These are phyloP conservation scores for Coriolopsis trogii DNA, from an alignment of 1,284 basidiomycete species.

Conservation along the genomic window DNA sequence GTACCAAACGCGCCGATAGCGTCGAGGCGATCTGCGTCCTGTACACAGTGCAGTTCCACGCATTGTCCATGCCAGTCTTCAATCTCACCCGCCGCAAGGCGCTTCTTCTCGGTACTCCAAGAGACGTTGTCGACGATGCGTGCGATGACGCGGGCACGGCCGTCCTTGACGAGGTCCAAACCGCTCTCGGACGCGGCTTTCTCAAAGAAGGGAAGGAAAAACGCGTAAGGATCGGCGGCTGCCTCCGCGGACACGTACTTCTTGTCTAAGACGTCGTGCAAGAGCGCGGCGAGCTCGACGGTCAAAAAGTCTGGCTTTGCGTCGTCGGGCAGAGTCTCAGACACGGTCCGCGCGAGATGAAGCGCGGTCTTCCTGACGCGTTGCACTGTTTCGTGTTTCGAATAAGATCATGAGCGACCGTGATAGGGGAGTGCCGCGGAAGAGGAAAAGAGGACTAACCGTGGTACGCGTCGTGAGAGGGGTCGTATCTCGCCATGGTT, in stretches of 20 bases:
- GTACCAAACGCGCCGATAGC: constrained; percentile 93
- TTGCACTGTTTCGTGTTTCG: constrained; percentile 55
- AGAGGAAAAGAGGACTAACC: constrained; percentile 48
- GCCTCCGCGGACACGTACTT: constrained; percentile 73
- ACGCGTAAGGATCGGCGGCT: constrained; percentile 62
- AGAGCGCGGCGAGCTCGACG: constrained; percentile 82
- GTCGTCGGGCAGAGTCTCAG: constrained; percentile 27
- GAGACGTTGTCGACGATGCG: constrained; percentile 82
- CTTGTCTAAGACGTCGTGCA: constrained; percentile 89
- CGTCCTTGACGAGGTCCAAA: constrained; percentile 61
- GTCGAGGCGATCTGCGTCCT: constrained; percentile 92
- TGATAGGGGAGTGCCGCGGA: neutral
- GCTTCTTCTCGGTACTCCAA: constrained; percentile 84
- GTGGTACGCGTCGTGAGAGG: constrained; percentile 89
- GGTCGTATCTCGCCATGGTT: constrained; percentile 85
- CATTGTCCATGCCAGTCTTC: constrained; percentile 78
- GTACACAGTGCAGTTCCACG: constrained; percentile 85
- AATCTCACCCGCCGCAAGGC: constrained; percentile 57
- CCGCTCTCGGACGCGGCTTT: constrained; percentile 41
- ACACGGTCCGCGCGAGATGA: constrained; percentile 57
- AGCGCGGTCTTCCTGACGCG: constrained; percentile 82
- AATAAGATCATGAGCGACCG: constrained; percentile 1
- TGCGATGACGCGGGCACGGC: constrained; percentile 57
- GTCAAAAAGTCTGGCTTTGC: constrained; percentile 65
- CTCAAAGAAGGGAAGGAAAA: constrained; percentile 71